phyloP scores from a whole-genome alignment of 352 stramenopile species.

The Phytophthora pluvialis region DNA sequence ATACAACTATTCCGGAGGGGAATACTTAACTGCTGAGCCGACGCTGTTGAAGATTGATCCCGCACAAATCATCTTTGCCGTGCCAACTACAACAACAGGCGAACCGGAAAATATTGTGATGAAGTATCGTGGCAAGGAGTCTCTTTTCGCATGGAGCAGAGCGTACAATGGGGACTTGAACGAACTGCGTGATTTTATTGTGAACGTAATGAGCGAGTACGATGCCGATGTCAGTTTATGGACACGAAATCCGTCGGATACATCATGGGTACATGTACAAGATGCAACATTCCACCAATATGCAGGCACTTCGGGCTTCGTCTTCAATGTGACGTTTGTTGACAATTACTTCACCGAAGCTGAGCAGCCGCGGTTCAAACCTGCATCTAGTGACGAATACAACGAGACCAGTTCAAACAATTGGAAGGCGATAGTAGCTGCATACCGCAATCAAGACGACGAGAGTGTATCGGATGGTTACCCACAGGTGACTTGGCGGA shows the following conservation, averaged over 20 bases:
- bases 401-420: slow-evolving; percentile 18
- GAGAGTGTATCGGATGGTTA: slow-evolving; percentile 10
- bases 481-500: slow-evolving; percentile 12
- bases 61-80: slow-evolving; percentile 16
- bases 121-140: slow-evolving; percentile 29
- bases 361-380: slow-evolving; percentile 26
- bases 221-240: slow-evolving; percentile 9
- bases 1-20: slow-evolving; percentile 1
- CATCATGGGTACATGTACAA: slow-evolving; percentile 9
- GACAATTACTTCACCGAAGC: slow-evolving; percentile 20
- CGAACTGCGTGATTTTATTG: slow-evolving; percentile 4
- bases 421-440: slow-evolving; percentile 11
- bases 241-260: slow-evolving; percentile 3
- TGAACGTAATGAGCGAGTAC: slow-evolving; percentile 4
- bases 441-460: slow-evolving; percentile 12
- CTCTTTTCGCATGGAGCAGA: slow-evolving; percentile 4
- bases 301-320: neutral
- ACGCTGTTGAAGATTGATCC: slow-evolving; percentile 22
- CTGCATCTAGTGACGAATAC: slow-evolving; percentile 11
- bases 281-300: neutral
- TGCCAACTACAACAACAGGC: slow-evolving; percentile 18
- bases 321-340: slow-evolving; percentile 13
- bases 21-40: slow-evolving; percentile 5
- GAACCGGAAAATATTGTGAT: slow-evolving; percentile 20
- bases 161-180: neutral